Percentiles rank a stretch among this genome's conserved stretches.
These are phyloP conservation scores for Millerozyma miso DNA, from an alignment of 805 yeast species.

Conservation along the genomic window DNA sequence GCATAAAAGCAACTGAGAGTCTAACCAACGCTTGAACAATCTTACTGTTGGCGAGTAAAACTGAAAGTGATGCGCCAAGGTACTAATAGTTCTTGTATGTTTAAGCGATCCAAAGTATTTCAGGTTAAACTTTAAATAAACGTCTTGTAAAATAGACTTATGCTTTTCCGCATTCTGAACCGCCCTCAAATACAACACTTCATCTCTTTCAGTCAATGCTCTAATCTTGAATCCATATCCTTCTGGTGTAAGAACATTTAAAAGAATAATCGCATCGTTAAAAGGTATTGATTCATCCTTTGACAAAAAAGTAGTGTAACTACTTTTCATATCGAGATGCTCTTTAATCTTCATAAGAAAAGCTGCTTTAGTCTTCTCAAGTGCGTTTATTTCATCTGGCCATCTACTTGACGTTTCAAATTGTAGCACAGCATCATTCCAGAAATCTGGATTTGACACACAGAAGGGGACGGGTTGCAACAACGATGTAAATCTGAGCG, in stretches of 20 bases:
- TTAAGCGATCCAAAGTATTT: slow-evolving; percentile 63
- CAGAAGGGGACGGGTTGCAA: slow-evolving; percentile 83
- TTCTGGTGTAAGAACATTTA: slow-evolving; percentile 75
- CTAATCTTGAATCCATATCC: slow-evolving; percentile 84
- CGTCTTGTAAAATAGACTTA: slow-evolving; percentile 53
- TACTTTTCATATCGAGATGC: slow-evolving; percentile 44
- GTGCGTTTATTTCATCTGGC: slow-evolving; percentile 88
- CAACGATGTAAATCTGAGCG: slow-evolving; percentile 70
- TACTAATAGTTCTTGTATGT: slow-evolving; percentile 76
- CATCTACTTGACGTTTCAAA: slow-evolving; percentile 88
- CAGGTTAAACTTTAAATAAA: slow-evolving; percentile 61
- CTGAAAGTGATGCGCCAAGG: slow-evolving; percentile 67
- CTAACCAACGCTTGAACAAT: slow-evolving; percentile 85
- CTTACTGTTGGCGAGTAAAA: slow-evolving; percentile 77
- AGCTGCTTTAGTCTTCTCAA: slow-evolving; percentile 89
- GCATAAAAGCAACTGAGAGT: slow-evolving; percentile 66
- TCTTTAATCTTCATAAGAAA: slow-evolving; percentile 66
- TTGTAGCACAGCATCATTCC: slow-evolving; percentile 77
- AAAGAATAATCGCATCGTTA: slow-evolving; percentile 51
- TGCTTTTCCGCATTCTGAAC: slow-evolving; percentile 62
- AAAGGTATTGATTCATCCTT: slow-evolving; percentile 66
- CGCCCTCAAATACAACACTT: slow-evolving; percentile 65
- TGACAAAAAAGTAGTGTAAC: slow-evolving; percentile 56
- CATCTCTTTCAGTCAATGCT: slow-evolving; percentile 81
- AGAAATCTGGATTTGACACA: slow-evolving; percentile 66